These are phyloP conservation scores for Epichloe gansuensis DNA, from an alignment of 2,329 filamentous ascomycete species.

Conservation along the genomic window DNA sequence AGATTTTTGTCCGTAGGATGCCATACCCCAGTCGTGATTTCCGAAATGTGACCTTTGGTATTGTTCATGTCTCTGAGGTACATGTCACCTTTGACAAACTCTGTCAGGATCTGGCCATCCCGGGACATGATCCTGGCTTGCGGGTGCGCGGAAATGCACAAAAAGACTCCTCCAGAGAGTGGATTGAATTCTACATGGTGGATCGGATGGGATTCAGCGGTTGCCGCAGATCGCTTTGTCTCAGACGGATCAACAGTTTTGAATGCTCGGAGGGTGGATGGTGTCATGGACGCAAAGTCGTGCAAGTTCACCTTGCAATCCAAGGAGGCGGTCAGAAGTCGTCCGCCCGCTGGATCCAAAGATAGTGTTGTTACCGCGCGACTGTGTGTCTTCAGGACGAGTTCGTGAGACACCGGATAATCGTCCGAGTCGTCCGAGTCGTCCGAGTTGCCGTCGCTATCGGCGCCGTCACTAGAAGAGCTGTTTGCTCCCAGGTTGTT, in stretches of 20 bases:
- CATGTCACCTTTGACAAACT: slow-evolving; percentile 97
- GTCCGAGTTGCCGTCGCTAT: slow-evolving; percentile 14
- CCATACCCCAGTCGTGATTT: slow-evolving; percentile 83
- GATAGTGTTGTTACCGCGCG: slow-evolving; percentile 73
- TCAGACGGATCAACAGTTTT: slow-evolving; percentile 79
- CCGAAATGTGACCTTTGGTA: slow-evolving; percentile 91
- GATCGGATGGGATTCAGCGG: slow-evolving; percentile 74
- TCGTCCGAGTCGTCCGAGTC: slow-evolving; percentile 67
- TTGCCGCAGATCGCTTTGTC: slow-evolving; percentile 53
- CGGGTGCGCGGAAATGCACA: slow-evolving; percentile 78
- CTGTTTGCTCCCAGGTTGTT: slow-evolving; percentile 7
- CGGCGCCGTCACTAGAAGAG: slow-evolving; percentile 9
- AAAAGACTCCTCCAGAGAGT: slow-evolving; percentile 62
- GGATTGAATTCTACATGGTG: slow-evolving; percentile 82
- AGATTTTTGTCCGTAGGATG: slow-evolving; percentile 74
- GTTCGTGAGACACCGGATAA: slow-evolving; percentile 83
- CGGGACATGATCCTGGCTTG: slow-evolving; percentile 82
- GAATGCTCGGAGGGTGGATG: slow-evolving; percentile 87
- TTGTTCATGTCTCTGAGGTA: slow-evolving; percentile 95
- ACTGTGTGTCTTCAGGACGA: slow-evolving; percentile 85
- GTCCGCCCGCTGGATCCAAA: slow-evolving; percentile 71
- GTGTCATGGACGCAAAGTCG: slow-evolving; percentile 92
- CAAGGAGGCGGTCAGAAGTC: slow-evolving; percentile 79
- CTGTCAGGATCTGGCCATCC: slow-evolving; percentile 73
- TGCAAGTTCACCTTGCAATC: slow-evolving; percentile 89